Percentiles rank a stretch among this genome's conserved stretches.
phyloP scores from a whole-genome alignment of 306 rosid genomes.

The Cicer chorassanicum region DNA sequence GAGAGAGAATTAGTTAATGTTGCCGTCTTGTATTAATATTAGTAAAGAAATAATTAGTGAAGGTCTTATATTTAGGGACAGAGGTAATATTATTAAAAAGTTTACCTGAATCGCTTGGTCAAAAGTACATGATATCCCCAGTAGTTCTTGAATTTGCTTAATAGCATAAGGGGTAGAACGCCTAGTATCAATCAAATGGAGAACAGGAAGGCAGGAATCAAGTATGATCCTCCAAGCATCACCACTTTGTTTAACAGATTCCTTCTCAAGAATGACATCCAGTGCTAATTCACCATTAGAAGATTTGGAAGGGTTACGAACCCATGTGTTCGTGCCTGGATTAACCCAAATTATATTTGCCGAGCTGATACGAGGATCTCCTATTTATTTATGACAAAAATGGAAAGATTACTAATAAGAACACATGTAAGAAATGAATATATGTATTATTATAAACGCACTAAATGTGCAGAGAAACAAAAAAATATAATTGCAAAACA shows the following conservation, averaged over 20 bases:
- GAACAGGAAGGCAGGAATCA: constrained; percentile 88
- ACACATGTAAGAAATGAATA: not conserved
- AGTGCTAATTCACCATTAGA: constrained; percentile 83
- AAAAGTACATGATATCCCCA: constrained; percentile 87
- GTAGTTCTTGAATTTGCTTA: constrained; percentile 80
- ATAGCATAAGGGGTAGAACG: constrained; percentile 87
- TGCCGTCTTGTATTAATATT: no score
- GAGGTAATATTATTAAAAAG: not conserved
- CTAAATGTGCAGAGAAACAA: constrained; percentile 4
- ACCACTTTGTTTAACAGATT: constrained; percentile 75
- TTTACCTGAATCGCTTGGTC: constrained; percentile 83
- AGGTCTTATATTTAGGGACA: no score
- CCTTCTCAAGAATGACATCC: constrained; percentile 75
- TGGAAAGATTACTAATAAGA: constrained; percentile 3
- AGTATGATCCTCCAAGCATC: constrained; percentile 96
- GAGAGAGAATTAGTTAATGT: no score
- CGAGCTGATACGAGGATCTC: constrained; percentile 78
- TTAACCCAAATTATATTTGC: constrained; percentile 83
- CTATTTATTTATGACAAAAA: constrained; percentile 48
- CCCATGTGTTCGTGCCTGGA: constrained; percentile 83
- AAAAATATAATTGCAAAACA: constrained; percentile 13
- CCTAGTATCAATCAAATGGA: constrained; percentile 85
- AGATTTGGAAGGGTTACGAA: constrained; percentile 61
- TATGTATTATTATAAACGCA: not conserved
- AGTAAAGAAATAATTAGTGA: no score